Evolutionary conservation across 192 early-diverging fungal genomes (phyloP).

Genomic region (Coemansia sp.): DNA sequence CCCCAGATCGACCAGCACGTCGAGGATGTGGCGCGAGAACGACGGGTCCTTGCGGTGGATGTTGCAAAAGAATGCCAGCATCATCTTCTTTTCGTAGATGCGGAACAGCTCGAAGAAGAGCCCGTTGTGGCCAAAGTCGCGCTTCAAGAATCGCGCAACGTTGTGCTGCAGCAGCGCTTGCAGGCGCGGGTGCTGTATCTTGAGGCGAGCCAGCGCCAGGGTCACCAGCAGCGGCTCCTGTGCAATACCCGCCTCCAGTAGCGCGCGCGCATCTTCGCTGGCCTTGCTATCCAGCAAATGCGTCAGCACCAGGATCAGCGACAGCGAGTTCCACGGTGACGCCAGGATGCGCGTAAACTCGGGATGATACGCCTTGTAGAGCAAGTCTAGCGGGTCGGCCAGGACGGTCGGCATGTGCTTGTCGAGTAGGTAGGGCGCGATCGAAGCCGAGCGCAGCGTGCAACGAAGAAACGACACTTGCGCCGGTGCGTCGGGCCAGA

Average conservation of each 20-base stretch:
- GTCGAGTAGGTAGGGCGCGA: slow-evolving; percentile 31
- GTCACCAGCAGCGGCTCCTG: slow-evolving; percentile 49
- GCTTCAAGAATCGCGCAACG: slow-evolving; percentile 44
- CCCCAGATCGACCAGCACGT: slow-evolving; percentile 40
- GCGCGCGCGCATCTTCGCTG: slow-evolving; percentile 37
- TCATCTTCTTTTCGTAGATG: slow-evolving; percentile 45
- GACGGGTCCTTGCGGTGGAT: slow-evolving; percentile 45
- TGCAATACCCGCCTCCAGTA: slow-evolving; percentile 39
- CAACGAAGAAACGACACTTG: slow-evolving; percentile 41
- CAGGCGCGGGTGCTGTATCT: slow-evolving; percentile 52
- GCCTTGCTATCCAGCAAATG: slow-evolving; percentile 47
- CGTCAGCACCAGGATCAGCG: slow-evolving; percentile 45
- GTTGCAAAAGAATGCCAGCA: slow-evolving; percentile 50
- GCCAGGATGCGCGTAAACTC: slow-evolving; percentile 41
- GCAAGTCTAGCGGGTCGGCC: slow-evolving; percentile 39
- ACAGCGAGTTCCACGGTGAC: slow-evolving; percentile 53
- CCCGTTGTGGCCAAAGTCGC: slow-evolving; percentile 26
- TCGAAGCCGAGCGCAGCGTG: slow-evolving; percentile 17
- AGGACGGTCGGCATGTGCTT: slow-evolving; percentile 45
- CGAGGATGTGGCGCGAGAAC: slow-evolving; percentile 34
- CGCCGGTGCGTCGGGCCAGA: slow-evolving; percentile 45
- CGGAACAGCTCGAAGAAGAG: slow-evolving; percentile 54
- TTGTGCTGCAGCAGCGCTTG: slow-evolving; percentile 50
- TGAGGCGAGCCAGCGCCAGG: slow-evolving; percentile 45
- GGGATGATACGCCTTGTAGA: slow-evolving; percentile 42